Percentiles rank a stretch among this genome's conserved stretches.
Evolutionary conservation across 164 flowering plant species (phyloP).

Genomic region (Nymphaea thermarum): DNA sequence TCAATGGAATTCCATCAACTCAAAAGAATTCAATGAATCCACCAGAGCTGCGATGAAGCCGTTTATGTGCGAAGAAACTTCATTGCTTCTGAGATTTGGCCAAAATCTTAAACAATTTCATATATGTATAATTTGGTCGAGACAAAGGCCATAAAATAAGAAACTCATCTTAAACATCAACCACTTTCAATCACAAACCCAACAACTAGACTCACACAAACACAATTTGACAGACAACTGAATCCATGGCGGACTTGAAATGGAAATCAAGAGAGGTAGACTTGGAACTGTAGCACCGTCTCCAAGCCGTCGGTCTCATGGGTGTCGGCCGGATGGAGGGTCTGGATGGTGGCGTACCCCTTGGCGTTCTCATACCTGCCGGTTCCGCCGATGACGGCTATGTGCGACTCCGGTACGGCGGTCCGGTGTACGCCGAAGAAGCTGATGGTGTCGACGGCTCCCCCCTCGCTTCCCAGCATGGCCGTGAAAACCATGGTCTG

Average conservation of each 20-base stretch:
- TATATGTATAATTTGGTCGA: too few species aligned
- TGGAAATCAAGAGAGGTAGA: constrained; percentile 12
- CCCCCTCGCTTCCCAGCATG: constrained; percentile 35
- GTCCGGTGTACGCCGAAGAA: constrained; percentile 54
- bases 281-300: constrained; percentile 17
- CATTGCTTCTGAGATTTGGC: too few species aligned
- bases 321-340: constrained; percentile 24
- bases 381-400: constrained; percentile 77
- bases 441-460: constrained; percentile 38
- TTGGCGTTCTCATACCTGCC: constrained; percentile 60
- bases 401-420: constrained; percentile 40
- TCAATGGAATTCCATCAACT: too few species aligned
- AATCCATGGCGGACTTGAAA: not conserved
- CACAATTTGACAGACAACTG: not conserved
- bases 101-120: too few species aligned
- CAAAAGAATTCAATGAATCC: too few species aligned
- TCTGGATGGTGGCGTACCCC: constrained; percentile 47
- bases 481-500: constrained; percentile 50
- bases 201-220: too few species aligned
- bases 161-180: too few species aligned
- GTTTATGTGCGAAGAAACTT: too few species aligned
- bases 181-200: too few species aligned
- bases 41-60: too few species aligned
- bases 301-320: constrained; percentile 16
- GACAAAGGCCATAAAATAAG: too few species aligned